Conservation (phyloP, 2,329 filamentous ascomycete species). For the Aspergillus versicolor region DNA sequence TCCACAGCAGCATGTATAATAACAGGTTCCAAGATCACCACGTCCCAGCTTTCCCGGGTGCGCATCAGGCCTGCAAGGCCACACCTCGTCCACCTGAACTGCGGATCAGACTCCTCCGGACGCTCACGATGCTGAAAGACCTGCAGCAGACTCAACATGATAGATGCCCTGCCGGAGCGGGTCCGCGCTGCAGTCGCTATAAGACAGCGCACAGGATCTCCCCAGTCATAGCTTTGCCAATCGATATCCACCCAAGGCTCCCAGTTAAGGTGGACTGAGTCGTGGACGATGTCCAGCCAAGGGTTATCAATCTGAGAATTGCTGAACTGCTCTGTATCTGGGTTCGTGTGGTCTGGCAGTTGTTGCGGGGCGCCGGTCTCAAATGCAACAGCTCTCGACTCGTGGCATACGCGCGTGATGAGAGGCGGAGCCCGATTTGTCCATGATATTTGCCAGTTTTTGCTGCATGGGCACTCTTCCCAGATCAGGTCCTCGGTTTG, state of each 20-base stretch:
- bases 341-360: neutral
- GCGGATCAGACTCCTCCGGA: neutral
- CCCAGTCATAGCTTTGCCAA: neutral
- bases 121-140: neutral
- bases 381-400: neutral
- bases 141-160: neutral
- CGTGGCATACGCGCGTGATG: neutral
- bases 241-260: neutral
- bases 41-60: neutral
- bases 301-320: neutral
- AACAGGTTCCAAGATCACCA: neutral
- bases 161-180: neutral
- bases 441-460: neutral
- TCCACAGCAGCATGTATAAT: constrained; percentile 1
- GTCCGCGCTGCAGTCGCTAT: neutral
- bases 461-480: neutral
- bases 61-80: neutral
- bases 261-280: constrained; percentile 6
- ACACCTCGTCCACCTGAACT: neutral
- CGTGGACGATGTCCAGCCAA: neutral
- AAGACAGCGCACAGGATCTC: neutral
- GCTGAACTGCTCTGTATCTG: neutral
- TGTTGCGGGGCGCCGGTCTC: neutral
- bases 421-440: neutral
- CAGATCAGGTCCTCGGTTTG: constrained; percentile 1